Conservation (phyloP, 1,284 basidiomycete genomes). For the Rhodotorula sp. region DNA sequence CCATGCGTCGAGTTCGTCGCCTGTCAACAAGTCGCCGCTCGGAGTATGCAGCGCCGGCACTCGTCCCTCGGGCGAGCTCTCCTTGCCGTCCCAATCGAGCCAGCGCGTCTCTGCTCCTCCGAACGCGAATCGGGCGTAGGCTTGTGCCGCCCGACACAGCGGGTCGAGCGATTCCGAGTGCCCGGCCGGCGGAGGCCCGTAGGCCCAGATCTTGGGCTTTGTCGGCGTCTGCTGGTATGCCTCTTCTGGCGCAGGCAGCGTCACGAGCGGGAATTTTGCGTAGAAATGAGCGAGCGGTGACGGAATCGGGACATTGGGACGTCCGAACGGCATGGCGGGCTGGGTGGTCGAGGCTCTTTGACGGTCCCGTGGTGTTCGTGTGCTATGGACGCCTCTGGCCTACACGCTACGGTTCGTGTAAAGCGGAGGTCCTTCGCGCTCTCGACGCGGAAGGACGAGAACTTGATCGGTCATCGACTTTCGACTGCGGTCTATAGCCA, state of each 20-base stretch:
- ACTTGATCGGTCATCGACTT: too few relatives aligned
- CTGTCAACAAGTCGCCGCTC: constrained; percentile 22
- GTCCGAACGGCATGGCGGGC: neutral
- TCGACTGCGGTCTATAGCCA: too few relatives aligned
- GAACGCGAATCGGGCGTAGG: constrained; percentile 23
- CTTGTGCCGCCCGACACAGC: constrained; percentile 17
- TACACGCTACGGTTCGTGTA: neutral
- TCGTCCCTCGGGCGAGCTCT: constrained; percentile 18
- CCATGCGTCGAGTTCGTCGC: constrained; percentile 17
- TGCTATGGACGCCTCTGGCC: neutral
- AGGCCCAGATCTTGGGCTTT: constrained; percentile 23
- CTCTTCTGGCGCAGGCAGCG: neutral
- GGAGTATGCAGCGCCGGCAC: constrained; percentile 28
- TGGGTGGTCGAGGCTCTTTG: too few relatives aligned
- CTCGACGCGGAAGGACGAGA: too few relatives aligned
- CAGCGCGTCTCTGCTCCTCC: constrained; percentile 4
- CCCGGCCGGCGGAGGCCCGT: constrained; percentile 23
- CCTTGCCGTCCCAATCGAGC: constrained; percentile 10
- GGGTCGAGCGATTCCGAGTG: constrained; percentile 34
- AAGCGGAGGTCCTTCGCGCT: too few relatives aligned
- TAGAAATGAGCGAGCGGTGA: constrained; percentile 25
- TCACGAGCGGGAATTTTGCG: constrained; percentile 32
- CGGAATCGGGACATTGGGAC: constrained; percentile 5
- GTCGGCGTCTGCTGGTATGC: constrained; percentile 7
- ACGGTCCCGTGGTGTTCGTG: too few relatives aligned